Base-by-base conservation (phyloP, 2,329 filamentous ascomycete genomes). In the Rutstroemia sydowiana region DNA sequence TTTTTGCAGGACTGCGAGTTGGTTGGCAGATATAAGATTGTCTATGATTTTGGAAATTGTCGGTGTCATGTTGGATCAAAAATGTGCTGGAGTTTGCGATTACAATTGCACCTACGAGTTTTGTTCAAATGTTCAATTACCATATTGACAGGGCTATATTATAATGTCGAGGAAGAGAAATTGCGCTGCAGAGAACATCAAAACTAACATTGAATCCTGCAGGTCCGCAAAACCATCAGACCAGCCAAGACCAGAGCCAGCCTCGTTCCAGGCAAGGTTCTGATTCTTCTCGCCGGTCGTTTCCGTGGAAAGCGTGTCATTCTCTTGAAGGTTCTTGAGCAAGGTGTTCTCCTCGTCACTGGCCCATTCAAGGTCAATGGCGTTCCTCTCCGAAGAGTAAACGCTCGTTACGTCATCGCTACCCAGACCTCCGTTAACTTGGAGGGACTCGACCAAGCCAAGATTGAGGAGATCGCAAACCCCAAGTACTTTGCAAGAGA, bases 311-410 rank as follows among this genome's bases (percentile, higher is more conserved):
- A 98, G 90, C 93, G 93, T 73, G 93, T 98, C 70, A 82, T 98
- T 70, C 90, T 97, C 77, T 87, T 98, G 74, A 97, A 97, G 85
- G 83, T 86, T 76, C 91, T 98, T 71, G 81, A 88, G 71, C 89
- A 96, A 80, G 93, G 93, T 78, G 89, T 96, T 64, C 90, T 98
- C 74, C 89, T 98, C 73, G 90, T 98, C 69, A 98, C 93, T 72
- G 93, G 93, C 69, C 93, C 93, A 73, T 98, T 97, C 88, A 98
- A 97, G 87, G 87, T 98, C 79, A 98, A 98, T 81, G 93, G 93
- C 75, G 93, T 98, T 64, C 93, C 93, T 66, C 86, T 98, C 70
- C 87, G 93, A 77, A 84, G 88, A 74, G 88, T 95, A 73, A 95
- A 95, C 79, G 80, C 88, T 72, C 85, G 88, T 76, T 95, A 93